These are phyloP conservation scores for Vigna nakashimae DNA, from an alignment of 306 rosid genomes.

Conservation along the genomic window DNA sequence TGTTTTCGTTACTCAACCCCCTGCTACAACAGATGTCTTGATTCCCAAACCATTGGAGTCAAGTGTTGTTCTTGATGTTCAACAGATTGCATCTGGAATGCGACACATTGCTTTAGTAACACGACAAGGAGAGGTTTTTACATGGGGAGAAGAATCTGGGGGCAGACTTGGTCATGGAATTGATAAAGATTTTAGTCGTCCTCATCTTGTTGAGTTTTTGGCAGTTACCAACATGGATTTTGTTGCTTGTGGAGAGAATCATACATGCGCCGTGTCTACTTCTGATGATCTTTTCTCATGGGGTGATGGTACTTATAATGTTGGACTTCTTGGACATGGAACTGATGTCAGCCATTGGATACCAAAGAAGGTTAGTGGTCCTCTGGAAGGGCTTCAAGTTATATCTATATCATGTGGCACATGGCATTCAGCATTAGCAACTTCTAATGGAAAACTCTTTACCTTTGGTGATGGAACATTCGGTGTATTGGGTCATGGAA, in stretches of 20 bases:
- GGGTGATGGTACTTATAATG: slow-evolving; percentile 88
- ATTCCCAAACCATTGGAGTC: slow-evolving; percentile 85
- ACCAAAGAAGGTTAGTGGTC: slow-evolving; percentile 80
- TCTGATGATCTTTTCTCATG: slow-evolving; percentile 86
- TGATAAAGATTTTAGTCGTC: slow-evolving; percentile 73
- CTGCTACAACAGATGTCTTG: slow-evolving; percentile 67
- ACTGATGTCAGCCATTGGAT: slow-evolving; percentile 91
- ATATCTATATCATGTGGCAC: slow-evolving; percentile 91
- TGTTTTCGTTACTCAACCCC: slow-evolving; percentile 50
- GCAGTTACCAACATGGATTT: slow-evolving; percentile 69
- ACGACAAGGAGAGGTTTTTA: slow-evolving; percentile 97
- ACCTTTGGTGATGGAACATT: slow-evolving; percentile 99
- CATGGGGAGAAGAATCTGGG: slow-evolving; percentile 98
- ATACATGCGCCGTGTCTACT: slow-evolving; percentile 81
- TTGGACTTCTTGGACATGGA: slow-evolving; percentile 95
- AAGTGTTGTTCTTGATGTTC: slow-evolving; percentile 93
- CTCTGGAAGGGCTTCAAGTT: slow-evolving; percentile 94
- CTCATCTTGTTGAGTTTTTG: slow-evolving; percentile 81
- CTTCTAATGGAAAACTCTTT: slow-evolving; percentile 82
- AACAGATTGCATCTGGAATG: slow-evolving; percentile 84
- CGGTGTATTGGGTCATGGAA: slow-evolving; percentile 97
- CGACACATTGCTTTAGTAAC: slow-evolving; percentile 90
- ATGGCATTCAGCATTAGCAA: slow-evolving; percentile 97
- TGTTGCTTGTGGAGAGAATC: slow-evolving; percentile 95
- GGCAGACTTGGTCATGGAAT: slow-evolving; percentile 95